A percentile compares a stretch with the other conserved stretches of the same genome.
These are phyloP conservation scores for Vitis rotundifolia DNA, from an alignment of 164 flowering plant genomes.

Conservation along the genomic window DNA sequence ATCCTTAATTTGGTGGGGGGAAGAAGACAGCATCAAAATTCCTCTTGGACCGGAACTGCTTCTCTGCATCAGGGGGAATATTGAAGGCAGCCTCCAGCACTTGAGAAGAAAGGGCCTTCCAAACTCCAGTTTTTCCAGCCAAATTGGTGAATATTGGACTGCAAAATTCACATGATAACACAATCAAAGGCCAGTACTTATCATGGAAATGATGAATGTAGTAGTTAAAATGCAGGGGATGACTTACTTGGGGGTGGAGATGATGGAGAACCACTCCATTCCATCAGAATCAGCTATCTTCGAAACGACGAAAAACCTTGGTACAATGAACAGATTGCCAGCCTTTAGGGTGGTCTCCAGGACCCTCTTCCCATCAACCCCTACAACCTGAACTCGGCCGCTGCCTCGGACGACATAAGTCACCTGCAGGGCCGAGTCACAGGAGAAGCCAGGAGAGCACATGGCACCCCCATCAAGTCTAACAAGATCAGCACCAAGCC, in stretches of 20 bases:
- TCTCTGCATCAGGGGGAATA: constrained; percentile 51
- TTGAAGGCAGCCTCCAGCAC: constrained; percentile 71
- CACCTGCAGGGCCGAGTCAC: constrained; percentile 67
- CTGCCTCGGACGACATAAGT: constrained; percentile 61
- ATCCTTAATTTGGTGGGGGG: constrained; percentile 52
- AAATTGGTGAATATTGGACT: constrained; percentile 74
- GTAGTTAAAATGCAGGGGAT: not conserved
- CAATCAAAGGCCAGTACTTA: not conserved
- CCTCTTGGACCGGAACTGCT: constrained; percentile 67
- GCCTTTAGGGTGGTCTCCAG: constrained; percentile 7
- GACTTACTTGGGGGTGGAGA: constrained; percentile 75
- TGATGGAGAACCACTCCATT: constrained; percentile 36
- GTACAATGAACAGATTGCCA: constrained; percentile 7
- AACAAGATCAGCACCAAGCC: constrained; percentile 70
- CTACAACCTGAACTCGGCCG: constrained; percentile 66
- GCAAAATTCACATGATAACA: constrained; percentile 11
- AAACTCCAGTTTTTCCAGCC: constrained; percentile 65
- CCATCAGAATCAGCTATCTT: constrained; percentile 10
- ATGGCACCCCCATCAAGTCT: constrained; percentile 51
- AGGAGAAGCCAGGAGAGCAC: constrained; percentile 73
- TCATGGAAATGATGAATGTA: no score
- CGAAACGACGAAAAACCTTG: constrained; percentile 14
- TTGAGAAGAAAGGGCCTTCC: constrained; percentile 78
- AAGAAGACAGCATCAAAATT: constrained; percentile 59
- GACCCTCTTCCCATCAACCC: constrained; percentile 38